phyloP scores from a whole-genome alignment of 768 basidiomycete species.

The Mrakia gelida region DNA sequence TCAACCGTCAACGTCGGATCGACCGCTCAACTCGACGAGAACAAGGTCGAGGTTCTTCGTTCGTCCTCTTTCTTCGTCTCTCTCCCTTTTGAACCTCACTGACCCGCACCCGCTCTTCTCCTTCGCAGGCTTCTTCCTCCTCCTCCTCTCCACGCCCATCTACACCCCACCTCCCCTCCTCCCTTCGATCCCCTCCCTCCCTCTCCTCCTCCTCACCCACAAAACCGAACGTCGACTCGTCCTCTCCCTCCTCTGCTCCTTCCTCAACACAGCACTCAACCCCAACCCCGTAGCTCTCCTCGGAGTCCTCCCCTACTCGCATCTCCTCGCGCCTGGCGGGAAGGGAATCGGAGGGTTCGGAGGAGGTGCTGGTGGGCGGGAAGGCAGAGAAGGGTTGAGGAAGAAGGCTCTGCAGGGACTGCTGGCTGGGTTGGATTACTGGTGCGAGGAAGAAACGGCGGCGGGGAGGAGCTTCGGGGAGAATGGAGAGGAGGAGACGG shows the following conservation, averaged over 20 bases:
- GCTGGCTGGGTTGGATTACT: slow-evolving; percentile 46
- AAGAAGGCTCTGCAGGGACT: slow-evolving; percentile 68
- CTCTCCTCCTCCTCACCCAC: slow-evolving; percentile 65
- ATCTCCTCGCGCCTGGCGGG: slow-evolving; percentile 53
- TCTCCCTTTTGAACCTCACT: too few relatives aligned
- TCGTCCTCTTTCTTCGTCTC: slow-evolving; percentile 16
- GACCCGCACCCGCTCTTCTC: background rate
- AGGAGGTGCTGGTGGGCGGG: background rate
- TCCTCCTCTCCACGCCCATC: slow-evolving; percentile 85
- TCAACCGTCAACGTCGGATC: slow-evolving; percentile 71
- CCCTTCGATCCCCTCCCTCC: slow-evolving; percentile 63
- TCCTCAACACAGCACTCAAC: slow-evolving; percentile 73
- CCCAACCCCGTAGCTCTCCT: slow-evolving; percentile 27
- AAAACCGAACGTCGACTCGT: slow-evolving; percentile 51
- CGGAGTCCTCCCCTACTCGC: slow-evolving; percentile 26
- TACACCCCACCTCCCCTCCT: slow-evolving; percentile 69
- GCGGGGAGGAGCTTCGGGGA: slow-evolving; percentile 77
- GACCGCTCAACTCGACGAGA: slow-evolving; percentile 60
- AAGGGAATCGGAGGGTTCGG: slow-evolving; percentile 18
- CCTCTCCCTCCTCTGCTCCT: slow-evolving; percentile 86
- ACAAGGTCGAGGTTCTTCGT: slow-evolving; percentile 85
- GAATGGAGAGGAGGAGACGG: slow-evolving; percentile 38
- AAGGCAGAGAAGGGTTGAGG: slow-evolving; percentile 25
- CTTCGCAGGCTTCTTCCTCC: slow-evolving; percentile 58
- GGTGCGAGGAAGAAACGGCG: slow-evolving; percentile 41